phyloP scores from a whole-genome alignment of 441 rosid genomes.

The Corymbia calophylla region DNA sequence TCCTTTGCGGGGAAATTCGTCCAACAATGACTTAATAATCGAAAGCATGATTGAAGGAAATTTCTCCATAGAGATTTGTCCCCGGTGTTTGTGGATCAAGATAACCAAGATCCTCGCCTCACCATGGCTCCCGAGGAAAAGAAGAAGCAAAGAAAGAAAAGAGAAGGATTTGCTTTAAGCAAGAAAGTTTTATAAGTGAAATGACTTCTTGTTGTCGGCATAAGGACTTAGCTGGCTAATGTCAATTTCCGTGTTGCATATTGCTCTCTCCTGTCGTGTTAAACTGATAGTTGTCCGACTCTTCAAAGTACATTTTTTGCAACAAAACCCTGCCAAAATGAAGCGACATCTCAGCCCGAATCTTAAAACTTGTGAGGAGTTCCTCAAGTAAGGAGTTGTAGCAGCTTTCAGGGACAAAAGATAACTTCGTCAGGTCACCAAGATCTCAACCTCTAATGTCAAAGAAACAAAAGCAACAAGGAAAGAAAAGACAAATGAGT shows the following conservation, averaged over 20 bases:
- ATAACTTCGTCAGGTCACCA: background rate
- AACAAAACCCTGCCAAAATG: background rate
- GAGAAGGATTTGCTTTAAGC: background rate
- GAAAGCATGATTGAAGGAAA: background rate
- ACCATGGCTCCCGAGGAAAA: background rate
- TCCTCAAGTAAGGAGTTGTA: background rate
- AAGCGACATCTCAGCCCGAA: background rate
- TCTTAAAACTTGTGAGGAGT: background rate
- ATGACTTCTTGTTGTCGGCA: background rate
- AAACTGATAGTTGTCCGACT: background rate
- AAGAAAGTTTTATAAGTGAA: background rate
- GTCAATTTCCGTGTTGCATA: background rate
- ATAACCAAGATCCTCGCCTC: background rate
- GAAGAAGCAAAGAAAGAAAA: background rate
- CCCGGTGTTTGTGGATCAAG: background rate
- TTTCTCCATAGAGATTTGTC: background rate
- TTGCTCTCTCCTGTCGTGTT: background rate
- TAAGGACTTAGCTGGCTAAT: background rate
- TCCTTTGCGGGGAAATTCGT: background rate
- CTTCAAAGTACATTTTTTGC: background rate
- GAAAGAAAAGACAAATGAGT: background rate
- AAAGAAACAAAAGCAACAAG: background rate
- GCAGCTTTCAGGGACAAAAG: background rate
- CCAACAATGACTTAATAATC: background rate
- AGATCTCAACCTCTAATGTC: background rate